Evolutionary conservation across 1,284 basidiomycete species (phyloP).

Genomic region (Schizopora paradoxa): DNA sequence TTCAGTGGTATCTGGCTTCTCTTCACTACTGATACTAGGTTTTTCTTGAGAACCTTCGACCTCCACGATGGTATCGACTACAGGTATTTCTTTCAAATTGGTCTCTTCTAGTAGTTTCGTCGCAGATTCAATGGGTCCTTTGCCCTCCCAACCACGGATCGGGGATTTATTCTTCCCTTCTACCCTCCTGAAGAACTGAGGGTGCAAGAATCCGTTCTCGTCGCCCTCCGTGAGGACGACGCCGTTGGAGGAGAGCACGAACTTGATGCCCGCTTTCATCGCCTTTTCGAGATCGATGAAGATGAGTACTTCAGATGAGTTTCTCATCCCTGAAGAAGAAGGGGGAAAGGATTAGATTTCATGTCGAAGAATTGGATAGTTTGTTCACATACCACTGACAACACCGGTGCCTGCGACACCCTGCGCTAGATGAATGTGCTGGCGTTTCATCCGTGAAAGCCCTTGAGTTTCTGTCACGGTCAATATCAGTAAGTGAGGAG

Average conservation of each 20-base stretch:
- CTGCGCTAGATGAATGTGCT: constrained; percentile 86
- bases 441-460: constrained; percentile 79
- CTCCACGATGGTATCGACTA: no score
- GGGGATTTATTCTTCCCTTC: constrained; percentile 34
- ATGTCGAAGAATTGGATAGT: not conserved
- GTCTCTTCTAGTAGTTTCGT: not conserved
- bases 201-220: constrained; percentile 46
- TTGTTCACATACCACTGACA: constrained; percentile 57
- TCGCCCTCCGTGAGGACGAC: constrained; percentile 80
- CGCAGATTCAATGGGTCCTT: not conserved
- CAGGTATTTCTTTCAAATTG: not conserved
- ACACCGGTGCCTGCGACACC: constrained; percentile 57
- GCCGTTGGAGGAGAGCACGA: constrained; percentile 76
- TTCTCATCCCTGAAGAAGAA: constrained; percentile 67
- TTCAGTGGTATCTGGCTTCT: no score
- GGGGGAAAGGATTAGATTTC: not conserved
- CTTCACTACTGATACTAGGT: no score
- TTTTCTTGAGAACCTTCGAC: no score
- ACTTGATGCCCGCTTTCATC: constrained; percentile 63
- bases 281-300: constrained; percentile 72
- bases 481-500: constrained; percentile 1
- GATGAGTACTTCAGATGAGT: constrained; percentile 65
- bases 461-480: constrained; percentile 51
- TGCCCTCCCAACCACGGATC: constrained; percentile 32
- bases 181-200: constrained; percentile 61